Evolutionary conservation across 495 filamentous ascomycete genomes (phyloP), one percentile per base, ranked within the genome.

Genomic region (Penicillium egyptiacum): DNA sequence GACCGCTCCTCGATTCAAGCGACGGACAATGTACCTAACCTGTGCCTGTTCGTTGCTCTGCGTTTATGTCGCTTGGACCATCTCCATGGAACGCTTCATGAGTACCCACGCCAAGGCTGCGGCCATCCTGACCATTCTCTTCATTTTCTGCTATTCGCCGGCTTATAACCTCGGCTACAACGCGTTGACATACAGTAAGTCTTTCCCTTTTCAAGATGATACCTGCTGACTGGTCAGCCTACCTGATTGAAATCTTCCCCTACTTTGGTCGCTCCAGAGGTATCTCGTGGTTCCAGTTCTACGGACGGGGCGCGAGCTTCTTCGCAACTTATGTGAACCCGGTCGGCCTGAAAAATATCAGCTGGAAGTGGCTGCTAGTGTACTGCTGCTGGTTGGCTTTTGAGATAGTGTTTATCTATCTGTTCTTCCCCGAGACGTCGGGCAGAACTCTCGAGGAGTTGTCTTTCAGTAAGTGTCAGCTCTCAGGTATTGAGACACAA

Each of bases 161-260:
- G 81, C 79, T 58, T 88, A 88, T 57, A 88, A 86, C 59, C 75
- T 88, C 53, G 85, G 83, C n/a, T 86, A 87, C 61, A 88, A 88
- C 53, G 84, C 85, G 33, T 71, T 87, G 35, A 85, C 85, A 1
- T 88, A 86, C 65, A 86, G 81, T 85, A 22, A 20, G 63, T 70
- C 56, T 72, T 78, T 41, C 31, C 10, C 14, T n/a, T 26, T 25
- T 5, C 4, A 22, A 65, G 67, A n/a, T n/a, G n/a, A n/a, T n/a
- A n/a, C n/a, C n/a, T n/a, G n/a, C n/a, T n/a, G n/a, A n/a, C n/a
- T n/a, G n/a, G n/a, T n/a, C n/a, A n/a, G n/a, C 85, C 22, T 87
- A 86, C 68, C 76, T 87, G 47, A 75, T 86, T 26, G 85, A 89
- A 57, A 64, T 88, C 7, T 88, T 83, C 75, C 85, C 85, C 3